A percentile compares a stretch with the other conserved stretches of the same genome.
phyloP scores from a whole-genome alignment of 2,329 filamentous ascomycete genomes.

The Trichoderma sp. region DNA sequence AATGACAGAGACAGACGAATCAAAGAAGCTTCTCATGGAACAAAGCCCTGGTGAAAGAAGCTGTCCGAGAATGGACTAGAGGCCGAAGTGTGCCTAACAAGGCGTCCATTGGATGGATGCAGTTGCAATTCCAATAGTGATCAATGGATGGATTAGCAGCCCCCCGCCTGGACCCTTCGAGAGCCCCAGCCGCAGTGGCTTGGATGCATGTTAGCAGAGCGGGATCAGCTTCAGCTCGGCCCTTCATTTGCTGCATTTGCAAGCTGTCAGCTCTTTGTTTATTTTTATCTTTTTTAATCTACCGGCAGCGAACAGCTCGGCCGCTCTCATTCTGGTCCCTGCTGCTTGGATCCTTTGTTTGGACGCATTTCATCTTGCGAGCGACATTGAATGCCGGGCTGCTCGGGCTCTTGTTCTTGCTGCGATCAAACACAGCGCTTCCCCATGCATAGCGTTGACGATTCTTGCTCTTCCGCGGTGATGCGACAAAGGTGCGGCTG shows the following conservation, averaged over 20 bases:
- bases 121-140: background rate
- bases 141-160: background rate
- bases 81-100: conserved; percentile 1
- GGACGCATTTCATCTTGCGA: background rate
- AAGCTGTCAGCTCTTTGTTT: conserved; percentile 7
- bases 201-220: background rate
- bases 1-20: background rate
- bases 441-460: background rate
- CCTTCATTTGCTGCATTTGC: background rate
- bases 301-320: background rate
- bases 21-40: background rate
- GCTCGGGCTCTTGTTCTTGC: background rate
- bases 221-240: conserved; percentile 6
- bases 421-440: background rate
- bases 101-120: background rate
- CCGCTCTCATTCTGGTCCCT: background rate
- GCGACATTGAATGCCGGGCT: background rate
- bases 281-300: background rate
- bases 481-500: conserved; percentile 18
- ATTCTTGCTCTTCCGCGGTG: background rate
- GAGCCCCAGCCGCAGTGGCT: conserved; percentile 16
- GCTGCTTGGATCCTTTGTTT: background rate
- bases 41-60: background rate
- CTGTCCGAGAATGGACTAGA: background rate
- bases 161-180: background rate